Base-by-base conservation (phyloP, 1,284 basidiomycete species). In the Malassezia restricta region DNA sequence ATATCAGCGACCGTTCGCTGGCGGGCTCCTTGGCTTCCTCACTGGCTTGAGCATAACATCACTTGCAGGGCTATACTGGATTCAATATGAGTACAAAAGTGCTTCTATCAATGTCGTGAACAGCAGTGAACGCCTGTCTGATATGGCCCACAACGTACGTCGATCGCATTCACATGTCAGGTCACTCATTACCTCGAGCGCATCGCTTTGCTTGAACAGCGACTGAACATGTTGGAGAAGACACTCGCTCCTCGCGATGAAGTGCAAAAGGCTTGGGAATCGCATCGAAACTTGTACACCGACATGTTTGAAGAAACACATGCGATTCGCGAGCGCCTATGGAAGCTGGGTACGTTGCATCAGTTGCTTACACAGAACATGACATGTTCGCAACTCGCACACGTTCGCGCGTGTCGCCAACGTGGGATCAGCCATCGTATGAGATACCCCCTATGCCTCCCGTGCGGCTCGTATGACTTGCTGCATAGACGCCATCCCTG, bases 291-390 rank as follows among this genome's bases (percentile, higher is more conserved):
- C n/a, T 30, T 55, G 15, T 55, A 55, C 31, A 15, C 17, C 9
- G 53, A 55, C 31, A 20, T 55, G 28, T 55, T 46, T 33, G 53
- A 55, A n/a, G 53, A 55, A 33, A 50, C 42, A 11, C 43, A 37
- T 17, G 47, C 15, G 43, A 43, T 55, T n/a, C 48, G 48, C 3
- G 38, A 50, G 37, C 53, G 53, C 29, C 29, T 55, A 30, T 55
- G 53, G 53, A 17, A 46, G 12, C 43, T 55, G 7, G 52, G 52
- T 54, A 46, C 37, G 52, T 49, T 35, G 28, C 0, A n/a, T 28
- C n/a, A 12, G 8, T 1, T 17, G 8, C 47, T 49, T 0, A 49
- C 38, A 24, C 47, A 54, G 53, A 55, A 42, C 47, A 55, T 15
- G 47, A 44, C 15, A 45, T 32, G 11, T 48, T 55, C 33, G 53